Base-by-base conservation (phyloP, 2,329 filamentous ascomycete genomes). In the Biscogniauxia sp. region DNA sequence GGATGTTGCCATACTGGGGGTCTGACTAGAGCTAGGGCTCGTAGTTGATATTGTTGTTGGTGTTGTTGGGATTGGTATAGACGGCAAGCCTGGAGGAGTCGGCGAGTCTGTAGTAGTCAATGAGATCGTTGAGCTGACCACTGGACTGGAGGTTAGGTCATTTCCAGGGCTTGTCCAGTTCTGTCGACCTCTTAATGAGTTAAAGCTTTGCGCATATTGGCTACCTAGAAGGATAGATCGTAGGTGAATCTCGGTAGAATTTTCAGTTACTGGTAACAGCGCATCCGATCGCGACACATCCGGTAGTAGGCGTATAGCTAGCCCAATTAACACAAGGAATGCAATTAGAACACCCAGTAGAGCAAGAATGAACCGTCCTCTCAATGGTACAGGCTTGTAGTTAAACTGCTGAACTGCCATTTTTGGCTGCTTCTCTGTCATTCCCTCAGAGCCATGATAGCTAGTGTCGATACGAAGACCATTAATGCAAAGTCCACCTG, bases 271-370 rank as follows among this genome's bases (percentile, higher is more conserved):
- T 51, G 64, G 53, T 32, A 66, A 53, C 20, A 54, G 45, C 15
- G 20, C 20, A 20, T 54, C 20, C n/a, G 23, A 53, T 6, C 51
- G 50, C 26, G 66, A 66, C 13, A 58, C 62, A 20, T 70, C 57
- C 17, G 74, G 74, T 5, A 75, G 65, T 51, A 67, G 61, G 25
- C 67, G 70, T 53, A 70, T 64, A 1, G 70, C 68, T 23, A 72
- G 37, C 58, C 71, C 72, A 26, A 68, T 67, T 11, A 75, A 25
- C 0, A 50, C 66, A 17, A 75, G 62, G 13, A 74, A 63, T 37
- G 63, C 17, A 13, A 68, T 32, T 20, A 73, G 59, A 13, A 45
- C 52, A 4, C 61, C 58, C 17, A 69, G 54, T 4, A 70, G 41
- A 15, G 45, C 20, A 8, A 66, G 17, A 41, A 71, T 54, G 45